phyloP scores from a whole-genome alignment of 192 early-diverging fungal genomes.

The Podila epigama region DNA sequence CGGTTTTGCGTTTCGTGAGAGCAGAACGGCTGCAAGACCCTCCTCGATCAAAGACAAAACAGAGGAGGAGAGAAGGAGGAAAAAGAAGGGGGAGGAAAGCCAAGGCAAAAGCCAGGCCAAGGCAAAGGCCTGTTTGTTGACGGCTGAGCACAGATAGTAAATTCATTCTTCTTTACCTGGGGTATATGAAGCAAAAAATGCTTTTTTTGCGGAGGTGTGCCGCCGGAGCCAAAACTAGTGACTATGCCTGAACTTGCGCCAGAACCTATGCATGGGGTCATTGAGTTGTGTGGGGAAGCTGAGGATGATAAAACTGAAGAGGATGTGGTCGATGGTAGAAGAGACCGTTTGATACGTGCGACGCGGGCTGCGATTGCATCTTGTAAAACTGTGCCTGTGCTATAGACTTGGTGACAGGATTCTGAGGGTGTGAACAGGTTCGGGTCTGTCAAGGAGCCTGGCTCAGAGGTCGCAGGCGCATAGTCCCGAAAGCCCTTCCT shows the following conservation, averaged over 20 bases:
- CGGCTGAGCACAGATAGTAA: too few species aligned
- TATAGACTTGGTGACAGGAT: constrained; percentile 14
- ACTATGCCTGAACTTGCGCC: neutral
- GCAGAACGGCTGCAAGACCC: neutral
- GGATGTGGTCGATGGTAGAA: neutral
- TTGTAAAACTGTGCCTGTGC: constrained; percentile 14
- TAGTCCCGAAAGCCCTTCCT: constrained; percentile 34
- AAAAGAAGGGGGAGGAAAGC: too few species aligned
- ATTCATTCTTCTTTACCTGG: constrained; percentile 25
- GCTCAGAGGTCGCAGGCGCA: neutral
- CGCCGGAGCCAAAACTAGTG: neutral
- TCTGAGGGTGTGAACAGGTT: constrained; percentile 2
- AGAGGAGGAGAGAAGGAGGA: too few species aligned
- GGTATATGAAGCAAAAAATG: constrained; percentile 47
- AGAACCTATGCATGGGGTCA: neutral
- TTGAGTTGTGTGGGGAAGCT: neutral
- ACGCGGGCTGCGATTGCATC: constrained; percentile 33
- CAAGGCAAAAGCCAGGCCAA: too few species aligned
- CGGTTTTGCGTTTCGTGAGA: too few species aligned
- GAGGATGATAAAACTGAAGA: neutral
- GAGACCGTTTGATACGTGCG: constrained; percentile 30
- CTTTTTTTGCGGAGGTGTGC: constrained; percentile 10
- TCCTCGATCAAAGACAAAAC: neutral
- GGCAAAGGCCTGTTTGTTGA: too few species aligned
- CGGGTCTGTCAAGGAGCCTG: constrained; percentile 8